Evolutionary conservation across 2,329 filamentous ascomycete species (phyloP).

Genomic region (Xylaria hypoxylon): DNA sequence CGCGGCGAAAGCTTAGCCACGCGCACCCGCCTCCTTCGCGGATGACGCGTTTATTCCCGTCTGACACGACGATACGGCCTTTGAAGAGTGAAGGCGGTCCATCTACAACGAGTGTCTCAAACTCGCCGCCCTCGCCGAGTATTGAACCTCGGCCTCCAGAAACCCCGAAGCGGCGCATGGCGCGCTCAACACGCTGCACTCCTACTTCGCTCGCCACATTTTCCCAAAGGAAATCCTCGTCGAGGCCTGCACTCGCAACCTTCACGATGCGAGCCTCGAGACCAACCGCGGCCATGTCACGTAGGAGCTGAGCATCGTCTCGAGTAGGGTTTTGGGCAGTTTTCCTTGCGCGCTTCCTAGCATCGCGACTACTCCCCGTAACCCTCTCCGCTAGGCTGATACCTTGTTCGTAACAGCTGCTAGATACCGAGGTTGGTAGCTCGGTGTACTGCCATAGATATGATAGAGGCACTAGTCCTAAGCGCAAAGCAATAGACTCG

Average conservation of each 20-base stretch:
- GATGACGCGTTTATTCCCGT: slow-evolving; percentile 64
- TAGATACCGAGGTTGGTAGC: slow-evolving; percentile 54
- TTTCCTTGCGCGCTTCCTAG: slow-evolving; percentile 10
- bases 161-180: slow-evolving; percentile 73
- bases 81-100: slow-evolving; percentile 81
- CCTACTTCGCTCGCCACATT: slow-evolving; percentile 73
- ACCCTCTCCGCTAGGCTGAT: slow-evolving; percentile 15
- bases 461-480: slow-evolving; percentile 85
- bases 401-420: slow-evolving; percentile 7
- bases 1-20: slow-evolving; percentile 73
- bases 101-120: slow-evolving; percentile 89
- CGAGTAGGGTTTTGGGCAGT: slow-evolving; percentile 4
- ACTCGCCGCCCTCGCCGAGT: slow-evolving; percentile 94
- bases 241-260: slow-evolving; percentile 89
- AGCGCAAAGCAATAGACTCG: slow-evolving; percentile 86
- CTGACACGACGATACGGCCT: slow-evolving; percentile 72
- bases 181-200: slow-evolving; percentile 60
- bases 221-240: slow-evolving; percentile 82
- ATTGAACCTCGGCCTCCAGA: slow-evolving; percentile 74
- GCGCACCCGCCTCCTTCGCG: slow-evolving; percentile 80
- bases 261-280: slow-evolving; percentile 95
- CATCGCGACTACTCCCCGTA: slow-evolving; percentile 49
- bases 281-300: slow-evolving; percentile 82
- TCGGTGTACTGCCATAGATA: slow-evolving; percentile 93
- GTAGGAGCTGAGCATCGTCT: slow-evolving; percentile 71